A percentile compares a stretch with the other conserved stretches of the same genome.
phyloP scores from a whole-genome alignment of 148 eudicot species.

The Diospyros lotus region DNA sequence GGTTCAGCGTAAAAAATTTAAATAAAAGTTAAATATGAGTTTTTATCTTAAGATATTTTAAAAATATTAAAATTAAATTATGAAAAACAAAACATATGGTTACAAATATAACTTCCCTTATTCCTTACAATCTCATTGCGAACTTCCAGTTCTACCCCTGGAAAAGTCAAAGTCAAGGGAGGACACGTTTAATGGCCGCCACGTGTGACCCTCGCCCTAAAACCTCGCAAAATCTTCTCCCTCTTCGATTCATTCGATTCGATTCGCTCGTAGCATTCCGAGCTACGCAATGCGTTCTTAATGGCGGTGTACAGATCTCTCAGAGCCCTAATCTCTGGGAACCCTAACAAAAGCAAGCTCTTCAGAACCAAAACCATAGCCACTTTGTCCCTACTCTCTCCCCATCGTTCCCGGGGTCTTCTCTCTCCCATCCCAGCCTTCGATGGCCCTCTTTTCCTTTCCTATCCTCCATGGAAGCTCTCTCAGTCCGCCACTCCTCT shows the following conservation, averaged over 20 bases:
- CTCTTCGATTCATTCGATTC: background rate
- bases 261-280: background rate
- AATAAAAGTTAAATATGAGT: no score
- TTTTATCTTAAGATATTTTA: no score
- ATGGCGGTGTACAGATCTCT: slow-evolving; percentile 54
- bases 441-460: slow-evolving; percentile 67
- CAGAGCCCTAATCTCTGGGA: slow-evolving; percentile 25
- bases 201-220: slow-evolving; percentile 14
- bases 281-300: slow-evolving; percentile 6
- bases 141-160: no score
- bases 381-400: slow-evolving; percentile 17
- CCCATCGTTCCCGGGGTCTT: slow-evolving; percentile 16
- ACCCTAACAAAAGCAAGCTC: slow-evolving; percentile 10
- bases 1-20: no score
- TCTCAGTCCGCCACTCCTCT: slow-evolving; percentile 78
- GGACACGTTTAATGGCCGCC: background rate
- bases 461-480: slow-evolving; percentile 73
- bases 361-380: slow-evolving; percentile 11
- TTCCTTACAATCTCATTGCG: no score
- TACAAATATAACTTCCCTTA: no score
- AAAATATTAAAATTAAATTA: no score
- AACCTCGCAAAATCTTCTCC: slow-evolving; percentile 3
- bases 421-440: slow-evolving; percentile 40
- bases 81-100: no score
- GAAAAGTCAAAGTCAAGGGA: background rate